Base-by-base conservation (phyloP, 768 basidiomycete species). In the Lactifluus rugatus region DNA sequence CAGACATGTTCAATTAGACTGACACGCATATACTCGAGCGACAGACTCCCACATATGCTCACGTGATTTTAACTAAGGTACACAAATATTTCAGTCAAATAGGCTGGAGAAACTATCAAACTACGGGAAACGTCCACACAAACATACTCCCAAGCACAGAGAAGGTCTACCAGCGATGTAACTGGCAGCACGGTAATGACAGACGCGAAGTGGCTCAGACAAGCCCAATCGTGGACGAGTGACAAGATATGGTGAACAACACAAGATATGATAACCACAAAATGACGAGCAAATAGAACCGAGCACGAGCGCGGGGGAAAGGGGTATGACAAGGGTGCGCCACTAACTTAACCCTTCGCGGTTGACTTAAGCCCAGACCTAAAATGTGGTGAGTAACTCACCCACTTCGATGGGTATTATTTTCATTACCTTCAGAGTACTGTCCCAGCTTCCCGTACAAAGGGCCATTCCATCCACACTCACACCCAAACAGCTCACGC, bases 391-490 rank as follows among this genome's bases (percentile, higher is more conserved):
- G 23, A 56, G 28, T 34, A 44, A 23, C 44, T 52, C 56, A 55
- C 19, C 45, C 64, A 34, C n/a, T 28, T 54, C 37, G 14, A 39
- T 48, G 46, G 36, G 36, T 23, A 19, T 47, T 14, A 5, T 14
- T 8, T 34, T 48, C 39, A 32, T 76, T 85, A 93, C 93, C 81
- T 92, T 86, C 67, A 97, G 84, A 49, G 93, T 90, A 73, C 90
- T 93, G 71, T 99, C 95, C 95, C 95, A 99, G 70, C 86, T 89
- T 52, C 95, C 95, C 36, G 95, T 99, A 79, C 95, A 97, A 58
- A 99, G 84, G 47, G 95, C 95, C 88, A 97, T 97, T 41, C 95
- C 95, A 69, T 99, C 95, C 47, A 85, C 82, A 64, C 87, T 91
- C 64, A 98, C 96, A 54, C 95, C 95, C 65, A 99, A 74, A 76